phyloP scores from a whole-genome alignment of 2,329 filamentous ascomycete genomes.

The Colletotrichum sublineola region DNA sequence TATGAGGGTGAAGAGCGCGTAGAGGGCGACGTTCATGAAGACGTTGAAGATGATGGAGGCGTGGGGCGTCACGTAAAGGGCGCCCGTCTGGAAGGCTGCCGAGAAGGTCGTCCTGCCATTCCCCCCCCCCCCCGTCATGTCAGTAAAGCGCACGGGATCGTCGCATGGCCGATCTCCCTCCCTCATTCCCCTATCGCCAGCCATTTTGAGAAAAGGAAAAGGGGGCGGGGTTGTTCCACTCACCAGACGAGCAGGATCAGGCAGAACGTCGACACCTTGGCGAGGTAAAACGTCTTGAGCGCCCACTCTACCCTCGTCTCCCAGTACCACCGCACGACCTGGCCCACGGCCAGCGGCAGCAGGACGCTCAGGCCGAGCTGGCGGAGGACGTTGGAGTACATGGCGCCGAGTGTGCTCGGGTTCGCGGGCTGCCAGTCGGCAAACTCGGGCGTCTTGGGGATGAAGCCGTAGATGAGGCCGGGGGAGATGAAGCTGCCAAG shows the following conservation, averaged over 20 bases:
- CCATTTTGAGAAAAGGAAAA: no score
- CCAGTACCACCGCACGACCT: constrained; percentile 66
- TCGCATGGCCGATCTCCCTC: no score
- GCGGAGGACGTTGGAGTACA: constrained; percentile 77
- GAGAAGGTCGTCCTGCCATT: constrained; percentile 74
- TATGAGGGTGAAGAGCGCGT: constrained; percentile 72
- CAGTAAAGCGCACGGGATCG: not conserved
- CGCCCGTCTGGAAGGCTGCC: constrained; percentile 73
- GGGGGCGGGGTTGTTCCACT: constrained; percentile 36
- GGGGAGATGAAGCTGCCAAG: constrained; percentile 77
- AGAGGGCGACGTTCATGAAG: constrained; percentile 75
- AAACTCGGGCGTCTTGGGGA: constrained; percentile 66
- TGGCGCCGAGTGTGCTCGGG: constrained; percentile 65
- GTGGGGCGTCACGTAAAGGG: constrained; percentile 69
- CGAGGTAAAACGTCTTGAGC: constrained; percentile 66
- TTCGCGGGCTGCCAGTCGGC: constrained; percentile 67
- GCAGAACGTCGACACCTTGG: constrained; percentile 63
- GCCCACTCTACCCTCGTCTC: constrained; percentile 65
- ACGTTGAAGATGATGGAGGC: constrained; percentile 76
- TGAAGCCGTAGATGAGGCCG: constrained; percentile 72
- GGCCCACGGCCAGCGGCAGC: constrained; percentile 73
- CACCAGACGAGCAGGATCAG: constrained; percentile 64
- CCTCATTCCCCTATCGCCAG: no score
- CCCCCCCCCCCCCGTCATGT: not conserved
- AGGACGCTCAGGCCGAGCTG: constrained; percentile 77